These are phyloP conservation scores for Magnolia officinalis DNA, from an alignment of 164 flowering plant species.

Conservation along the genomic window DNA sequence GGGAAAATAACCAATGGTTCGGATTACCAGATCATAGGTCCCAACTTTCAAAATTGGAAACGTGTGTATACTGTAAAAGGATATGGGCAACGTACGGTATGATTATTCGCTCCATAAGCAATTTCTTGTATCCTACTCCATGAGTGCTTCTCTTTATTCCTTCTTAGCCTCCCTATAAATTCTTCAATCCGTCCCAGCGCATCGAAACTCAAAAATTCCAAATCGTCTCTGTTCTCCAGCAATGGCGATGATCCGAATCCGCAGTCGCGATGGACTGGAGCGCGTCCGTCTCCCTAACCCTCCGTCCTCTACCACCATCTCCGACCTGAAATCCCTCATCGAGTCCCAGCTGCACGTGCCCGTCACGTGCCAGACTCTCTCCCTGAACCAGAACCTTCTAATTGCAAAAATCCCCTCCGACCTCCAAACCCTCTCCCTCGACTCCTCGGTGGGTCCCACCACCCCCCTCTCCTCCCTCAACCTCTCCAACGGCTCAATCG, in stretches of 20 bases:
- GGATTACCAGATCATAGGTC: too few species aligned
- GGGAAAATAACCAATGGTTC: too few species aligned
- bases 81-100: too few species aligned
- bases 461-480: conserved; percentile 59
- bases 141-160: not conserved
- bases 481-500: conserved; percentile 68
- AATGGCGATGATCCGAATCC: conserved; percentile 74
- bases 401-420: conserved; percentile 64
- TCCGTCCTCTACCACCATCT: conserved; percentile 36
- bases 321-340: conserved; percentile 60
- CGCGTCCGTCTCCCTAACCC: conserved; percentile 60
- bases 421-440: conserved; percentile 42
- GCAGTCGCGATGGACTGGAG: conserved; percentile 87
- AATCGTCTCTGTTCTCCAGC: not conserved
- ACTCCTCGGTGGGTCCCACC: conserved; percentile 57
- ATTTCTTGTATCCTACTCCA: too few species aligned
- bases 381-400: conserved; percentile 68
- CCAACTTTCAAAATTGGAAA: too few species aligned
- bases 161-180: not conserved
- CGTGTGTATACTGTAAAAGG: too few species aligned
- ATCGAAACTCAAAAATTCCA: not conserved
- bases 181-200: not conserved
- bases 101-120: too few species aligned
- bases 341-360: conserved; percentile 74
- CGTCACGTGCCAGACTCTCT: conserved; percentile 57